phyloP scores from a whole-genome alignment of 2,329 filamentous ascomycete genomes.

The Coniella lustricola region DNA sequence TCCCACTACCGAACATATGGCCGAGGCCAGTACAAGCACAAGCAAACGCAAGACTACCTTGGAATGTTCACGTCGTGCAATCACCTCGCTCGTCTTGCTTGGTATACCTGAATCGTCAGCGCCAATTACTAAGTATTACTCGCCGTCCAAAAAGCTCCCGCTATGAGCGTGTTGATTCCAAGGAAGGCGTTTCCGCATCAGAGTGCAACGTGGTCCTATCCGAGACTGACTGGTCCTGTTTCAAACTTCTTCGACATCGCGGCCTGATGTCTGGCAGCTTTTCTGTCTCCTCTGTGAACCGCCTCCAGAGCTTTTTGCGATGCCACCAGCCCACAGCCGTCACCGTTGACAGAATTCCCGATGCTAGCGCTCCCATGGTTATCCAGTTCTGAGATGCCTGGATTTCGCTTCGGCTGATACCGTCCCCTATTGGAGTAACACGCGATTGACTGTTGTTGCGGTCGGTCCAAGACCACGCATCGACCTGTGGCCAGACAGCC shows the following conservation, averaged over 20 bases:
- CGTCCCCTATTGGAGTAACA: background rate
- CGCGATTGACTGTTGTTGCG: background rate
- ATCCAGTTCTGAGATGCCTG: background rate
- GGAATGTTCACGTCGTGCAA: too few relatives aligned
- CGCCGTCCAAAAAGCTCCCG: too few relatives aligned
- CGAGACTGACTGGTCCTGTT: background rate
- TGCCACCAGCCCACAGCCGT: slow-evolving; percentile 3
- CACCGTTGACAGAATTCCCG: background rate
- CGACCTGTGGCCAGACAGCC: background rate
- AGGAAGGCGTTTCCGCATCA: too few relatives aligned
- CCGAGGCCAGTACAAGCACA: too few relatives aligned
- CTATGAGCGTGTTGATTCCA: background rate
- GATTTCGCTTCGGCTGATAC: background rate
- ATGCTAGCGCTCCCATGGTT: background rate
- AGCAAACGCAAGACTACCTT: too few relatives aligned
- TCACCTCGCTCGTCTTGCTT: too few relatives aligned
- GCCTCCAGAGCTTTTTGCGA: background rate
- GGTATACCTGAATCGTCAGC: too few relatives aligned
- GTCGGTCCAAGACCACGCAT: background rate
- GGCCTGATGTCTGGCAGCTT: background rate
- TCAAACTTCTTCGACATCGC: background rate
- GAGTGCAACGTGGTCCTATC: too few relatives aligned
- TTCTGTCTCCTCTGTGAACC: background rate
- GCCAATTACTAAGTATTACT: too few relatives aligned
- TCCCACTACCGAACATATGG: too few relatives aligned